Evolutionary conservation across 306 rosid species (phyloP).

Genomic region (Casuarina cunninghamiana): DNA sequence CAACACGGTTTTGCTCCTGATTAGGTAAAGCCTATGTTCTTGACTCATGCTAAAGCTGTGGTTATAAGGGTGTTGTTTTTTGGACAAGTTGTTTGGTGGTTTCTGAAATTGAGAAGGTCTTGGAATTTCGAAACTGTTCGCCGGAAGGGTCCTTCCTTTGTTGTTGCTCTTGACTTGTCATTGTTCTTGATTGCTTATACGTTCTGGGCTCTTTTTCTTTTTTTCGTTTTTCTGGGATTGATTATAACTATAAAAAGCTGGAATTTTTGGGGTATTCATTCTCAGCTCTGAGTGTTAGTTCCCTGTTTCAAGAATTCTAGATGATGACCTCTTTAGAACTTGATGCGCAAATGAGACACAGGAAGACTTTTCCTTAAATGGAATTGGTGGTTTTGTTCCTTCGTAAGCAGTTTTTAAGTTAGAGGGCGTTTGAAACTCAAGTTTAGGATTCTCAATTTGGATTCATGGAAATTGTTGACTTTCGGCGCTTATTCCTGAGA

Average conservation of each 20-base stretch:
- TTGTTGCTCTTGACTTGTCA: constrained; percentile 16
- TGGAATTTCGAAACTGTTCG: constrained; percentile 1
- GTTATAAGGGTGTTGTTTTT: constrained; percentile 17
- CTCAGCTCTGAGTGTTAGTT: constrained; percentile 7
- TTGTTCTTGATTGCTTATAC: constrained; percentile 16
- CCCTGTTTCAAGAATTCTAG: constrained; percentile 22
- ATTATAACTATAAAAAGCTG: background rate
- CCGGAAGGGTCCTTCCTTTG: background rate
- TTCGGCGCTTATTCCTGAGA: constrained; percentile 27
- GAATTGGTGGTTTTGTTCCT: constrained; percentile 25
- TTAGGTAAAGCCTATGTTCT: constrained; percentile 20
- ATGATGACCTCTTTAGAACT: constrained; percentile 15
- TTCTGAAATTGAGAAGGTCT: background rate
- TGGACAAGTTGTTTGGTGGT: constrained; percentile 13
- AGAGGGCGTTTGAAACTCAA: constrained; percentile 5
- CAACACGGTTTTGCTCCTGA: constrained; percentile 2
- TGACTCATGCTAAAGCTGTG: constrained; percentile 9
- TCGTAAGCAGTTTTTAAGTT: constrained; percentile 4
- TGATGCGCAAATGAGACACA: constrained; percentile 19
- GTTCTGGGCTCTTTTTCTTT: constrained; percentile 18
- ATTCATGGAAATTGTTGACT: constrained; percentile 41
- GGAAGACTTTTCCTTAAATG: constrained; percentile 18
- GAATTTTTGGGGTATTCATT: background rate
- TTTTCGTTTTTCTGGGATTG: constrained; percentile 17
- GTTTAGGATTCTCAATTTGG: constrained; percentile 21